phyloP scores from a whole-genome alignment of 768 basidiomycete genomes.

The Leccinum uliginosum region DNA sequence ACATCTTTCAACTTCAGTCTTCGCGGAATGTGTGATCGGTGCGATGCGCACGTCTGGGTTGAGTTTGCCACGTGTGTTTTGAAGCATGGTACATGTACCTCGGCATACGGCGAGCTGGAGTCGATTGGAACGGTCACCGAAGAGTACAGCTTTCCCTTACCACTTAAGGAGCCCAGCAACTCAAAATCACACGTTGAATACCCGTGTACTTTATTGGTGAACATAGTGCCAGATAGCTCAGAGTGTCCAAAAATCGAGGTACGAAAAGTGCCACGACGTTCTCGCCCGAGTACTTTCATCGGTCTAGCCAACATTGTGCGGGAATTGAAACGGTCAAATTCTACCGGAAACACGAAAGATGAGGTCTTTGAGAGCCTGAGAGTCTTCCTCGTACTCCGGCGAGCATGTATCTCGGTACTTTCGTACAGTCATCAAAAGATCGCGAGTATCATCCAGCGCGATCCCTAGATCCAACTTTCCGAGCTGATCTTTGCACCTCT shows the following conservation, averaged over 20 bases:
- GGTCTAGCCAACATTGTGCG: neutral
- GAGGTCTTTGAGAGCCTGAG: constrained; percentile 14
- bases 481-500: constrained; percentile 19
- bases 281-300: neutral
- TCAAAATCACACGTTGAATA: neutral
- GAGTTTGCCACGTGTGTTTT: neutral
- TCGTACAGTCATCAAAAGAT: constrained; percentile 15
- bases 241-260: neutral
- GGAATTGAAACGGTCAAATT: neutral
- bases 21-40: neutral
- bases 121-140: neutral
- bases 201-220: neutral
- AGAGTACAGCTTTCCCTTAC: neutral
- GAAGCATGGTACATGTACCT: constrained; percentile 1
- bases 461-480: constrained; percentile 6
- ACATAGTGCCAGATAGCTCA: neutral
- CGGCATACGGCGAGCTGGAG: neutral
- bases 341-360: constrained; percentile 14
- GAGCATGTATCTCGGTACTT: constrained; percentile 13
- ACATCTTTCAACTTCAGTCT: constrained; percentile 9
- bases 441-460: neutral
- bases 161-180: neutral
- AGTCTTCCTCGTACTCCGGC: constrained; percentile 17
- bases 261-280: neutral
- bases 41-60: neutral